Evolutionary conservation across 1,284 basidiomycete genomes (phyloP).

Genomic region (Naganishia sp.): DNA sequence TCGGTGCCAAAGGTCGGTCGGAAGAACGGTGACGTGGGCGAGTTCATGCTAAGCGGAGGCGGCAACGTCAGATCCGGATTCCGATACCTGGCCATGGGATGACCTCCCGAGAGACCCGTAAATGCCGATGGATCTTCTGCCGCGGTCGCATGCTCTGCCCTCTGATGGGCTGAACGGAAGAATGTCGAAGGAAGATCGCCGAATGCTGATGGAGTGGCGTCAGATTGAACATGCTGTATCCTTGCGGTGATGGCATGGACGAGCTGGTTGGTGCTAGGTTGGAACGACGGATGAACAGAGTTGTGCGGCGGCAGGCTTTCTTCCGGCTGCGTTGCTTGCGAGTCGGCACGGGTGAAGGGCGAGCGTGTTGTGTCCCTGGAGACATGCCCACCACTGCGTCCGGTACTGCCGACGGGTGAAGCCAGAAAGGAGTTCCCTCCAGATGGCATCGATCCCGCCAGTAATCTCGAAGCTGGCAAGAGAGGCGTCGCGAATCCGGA

Average conservation of each 20-base stretch:
- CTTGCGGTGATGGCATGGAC: neutral
- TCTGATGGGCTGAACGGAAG: slow-evolving; percentile 19
- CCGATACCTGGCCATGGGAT: slow-evolving; percentile 4
- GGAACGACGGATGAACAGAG: slow-evolving; percentile 14
- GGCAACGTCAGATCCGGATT: slow-evolving; percentile 19
- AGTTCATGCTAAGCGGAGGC: slow-evolving; percentile 5
- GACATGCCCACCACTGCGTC: neutral
- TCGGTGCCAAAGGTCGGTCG: slow-evolving; percentile 3
- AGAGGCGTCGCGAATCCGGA: slow-evolving; percentile 6
- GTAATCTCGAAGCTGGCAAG: slow-evolving; percentile 7
- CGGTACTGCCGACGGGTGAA: slow-evolving; percentile 5
- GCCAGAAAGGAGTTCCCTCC: slow-evolving; percentile 7
- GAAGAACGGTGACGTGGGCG: slow-evolving; percentile 18
- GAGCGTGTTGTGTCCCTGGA: slow-evolving; percentile 10
- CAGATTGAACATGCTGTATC: neutral
- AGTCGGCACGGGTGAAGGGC: slow-evolving; percentile 26
- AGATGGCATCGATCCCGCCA: neutral
- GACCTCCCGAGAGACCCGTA: no score
- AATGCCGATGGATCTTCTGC: neutral
- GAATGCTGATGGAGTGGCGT: slow-evolving; percentile 3
- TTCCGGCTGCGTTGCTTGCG: slow-evolving; percentile 28
- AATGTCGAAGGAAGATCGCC: slow-evolving; percentile 18
- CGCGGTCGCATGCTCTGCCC: neutral
- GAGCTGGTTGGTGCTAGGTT: slow-evolving; percentile 5
- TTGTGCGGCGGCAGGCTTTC: slow-evolving; percentile 17